Evolutionary conservation across 2,329 filamentous ascomycete species (phyloP), one percentile per base, ranked within the genome.

Genomic region (Chaetomium olivaceum): DNA sequence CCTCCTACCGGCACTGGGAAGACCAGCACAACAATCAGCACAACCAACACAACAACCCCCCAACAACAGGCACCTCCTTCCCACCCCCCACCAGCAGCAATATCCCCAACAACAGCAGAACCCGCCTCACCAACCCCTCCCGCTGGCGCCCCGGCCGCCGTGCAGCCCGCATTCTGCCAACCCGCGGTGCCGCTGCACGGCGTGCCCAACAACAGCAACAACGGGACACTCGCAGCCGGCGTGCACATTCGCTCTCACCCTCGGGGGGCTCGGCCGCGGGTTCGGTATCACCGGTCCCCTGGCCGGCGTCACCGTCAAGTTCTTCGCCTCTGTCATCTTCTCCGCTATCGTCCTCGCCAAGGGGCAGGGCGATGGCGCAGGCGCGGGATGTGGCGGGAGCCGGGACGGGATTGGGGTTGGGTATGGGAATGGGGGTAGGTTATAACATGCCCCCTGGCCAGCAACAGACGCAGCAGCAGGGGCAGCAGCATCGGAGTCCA

Each of bases 1-100:
- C 74, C 2, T 75, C 73, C 60, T 77, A 76, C 52, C 69, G 66
- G 33, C 69, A 68, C 0, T 76, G 73, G 70, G 72, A 71, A 31
- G 69, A 72, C 39, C 61, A 61, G 36, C 63, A 33, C 29, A 19
- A 33, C 52, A 27, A 54, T 14, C 51, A 27, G 2, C 23, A 4
- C 51, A 4, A 29, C 9, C 16, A 27, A 43, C 29, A 11, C 27
- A n/a, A 11, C 27, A n/a, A 4, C 27, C 27, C 27, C 58, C 33
- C 19, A n/a, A 9, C 9, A 36, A 31, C 25, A n/a, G 31, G 11
- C 23, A 25, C n/a, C 12, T 54, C 51, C n/a, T 48, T 48, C 16
- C 51, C 51, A n/a, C 21, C 12, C 4, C 4, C n/a, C n/a, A n/a
- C 39, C 56, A 29, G 9, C 36, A n/a, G 33, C 33, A 46, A 2